These are phyloP conservation scores for Pythium volutum DNA, from an alignment of 352 stramenopile species.

Conservation along the genomic window DNA sequence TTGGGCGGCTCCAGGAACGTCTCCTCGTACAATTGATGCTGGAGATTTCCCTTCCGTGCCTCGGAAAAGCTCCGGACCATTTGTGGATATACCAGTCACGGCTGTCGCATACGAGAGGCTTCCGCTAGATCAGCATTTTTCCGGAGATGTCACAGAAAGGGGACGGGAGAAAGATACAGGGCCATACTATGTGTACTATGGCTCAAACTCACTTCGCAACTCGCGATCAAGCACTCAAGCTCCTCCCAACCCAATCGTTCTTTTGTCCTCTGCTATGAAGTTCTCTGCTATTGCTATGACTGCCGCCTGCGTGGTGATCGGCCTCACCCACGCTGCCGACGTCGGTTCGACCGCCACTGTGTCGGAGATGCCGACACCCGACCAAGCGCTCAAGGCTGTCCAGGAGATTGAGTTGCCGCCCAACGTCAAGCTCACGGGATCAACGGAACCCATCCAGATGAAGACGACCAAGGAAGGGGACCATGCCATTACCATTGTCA, in stretches of 20 bases:
- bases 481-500: not conserved
- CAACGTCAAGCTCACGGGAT: not conserved
- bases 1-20: no score
- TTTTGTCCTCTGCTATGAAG: not conserved
- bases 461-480: slow-evolving; percentile 1
- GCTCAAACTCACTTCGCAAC: not conserved
- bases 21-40: no score
- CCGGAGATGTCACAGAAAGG: not conserved
- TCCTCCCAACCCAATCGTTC: not conserved
- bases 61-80: no score
- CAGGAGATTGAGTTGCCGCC: not conserved
- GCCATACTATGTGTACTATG: not conserved
- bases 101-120: no score
- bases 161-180: not conserved
- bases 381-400: slow-evolving; percentile 1
- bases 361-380: not conserved
- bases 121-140: not conserved
- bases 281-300: not conserved
- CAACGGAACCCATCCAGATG: slow-evolving; percentile 2
- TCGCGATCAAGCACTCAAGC: not conserved
- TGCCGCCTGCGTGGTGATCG: not conserved
- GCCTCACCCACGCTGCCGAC: not conserved
- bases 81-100: no score
- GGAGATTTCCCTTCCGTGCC: no score
- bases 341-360: not conserved